A percentile compares a stretch with the other conserved stretches of the same genome.
Evolutionary conservation across 768 basidiomycete species (phyloP).

Genomic region (Leccinum pellstonianum): DNA sequence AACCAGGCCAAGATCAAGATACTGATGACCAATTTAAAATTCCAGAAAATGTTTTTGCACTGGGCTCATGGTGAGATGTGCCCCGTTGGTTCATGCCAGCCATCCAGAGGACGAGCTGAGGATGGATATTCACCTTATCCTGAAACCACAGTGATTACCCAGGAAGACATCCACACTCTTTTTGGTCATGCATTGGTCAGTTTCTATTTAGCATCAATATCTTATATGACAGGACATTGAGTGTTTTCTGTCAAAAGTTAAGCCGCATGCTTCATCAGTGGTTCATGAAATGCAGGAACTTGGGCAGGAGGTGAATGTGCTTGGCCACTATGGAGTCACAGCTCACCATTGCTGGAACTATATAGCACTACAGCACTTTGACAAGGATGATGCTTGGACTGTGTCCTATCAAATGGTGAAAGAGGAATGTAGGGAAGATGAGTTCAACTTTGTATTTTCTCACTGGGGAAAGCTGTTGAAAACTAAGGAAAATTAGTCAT

Average conservation of each 20-base stretch:
- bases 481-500: too few relatives aligned
- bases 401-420: conserved; percentile 13
- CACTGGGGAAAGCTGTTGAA: too few relatives aligned
- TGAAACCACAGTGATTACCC: not conserved
- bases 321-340: not conserved
- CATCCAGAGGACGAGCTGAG: not conserved
- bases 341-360: conserved; percentile 16
- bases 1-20: conserved; percentile 8
- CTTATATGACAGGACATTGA: conserved; percentile 2
- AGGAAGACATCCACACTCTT: not conserved
- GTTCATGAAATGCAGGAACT: not conserved
- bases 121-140: conserved; percentile 6
- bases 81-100: not conserved
- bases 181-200: conserved; percentile 1
- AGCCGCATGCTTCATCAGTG: not conserved
- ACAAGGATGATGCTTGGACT: not conserved
- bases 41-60: not conserved
- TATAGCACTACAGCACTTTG: not conserved
- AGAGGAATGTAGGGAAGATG: not conserved
- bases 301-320: not conserved
- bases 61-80: conserved; percentile 3
- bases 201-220: not conserved
- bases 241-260: not conserved
- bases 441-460: too few relatives aligned
- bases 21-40: not conserved